A percentile compares a stretch with the other conserved stretches of the same genome.
Conservation (phyloP, 1,284 basidiomycete genomes). For the Ceratobasidium sp. region DNA sequence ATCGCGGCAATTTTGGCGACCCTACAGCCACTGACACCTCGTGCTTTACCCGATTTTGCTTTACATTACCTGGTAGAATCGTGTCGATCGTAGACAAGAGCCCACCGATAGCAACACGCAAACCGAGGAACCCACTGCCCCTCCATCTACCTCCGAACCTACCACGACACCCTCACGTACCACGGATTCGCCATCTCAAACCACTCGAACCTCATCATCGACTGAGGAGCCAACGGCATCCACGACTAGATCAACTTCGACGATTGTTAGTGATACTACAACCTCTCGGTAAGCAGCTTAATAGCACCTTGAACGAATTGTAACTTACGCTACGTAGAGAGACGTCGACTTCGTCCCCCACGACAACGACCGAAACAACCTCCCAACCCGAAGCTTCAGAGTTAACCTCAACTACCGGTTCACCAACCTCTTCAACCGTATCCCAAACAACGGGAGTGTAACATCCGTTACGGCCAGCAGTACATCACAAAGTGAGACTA, state of each 20-base stretch:
- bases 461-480: slow-evolving; percentile 2
- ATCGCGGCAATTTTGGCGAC: background rate
- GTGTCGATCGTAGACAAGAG: background rate
- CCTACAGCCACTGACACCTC: background rate
- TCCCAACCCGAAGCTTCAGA: background rate
- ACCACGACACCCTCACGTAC: slow-evolving; percentile 1
- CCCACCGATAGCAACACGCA: background rate
- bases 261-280: background rate
- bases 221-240: background rate
- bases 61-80: background rate
- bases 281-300: background rate
- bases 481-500: slow-evolving; percentile 22
- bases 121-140: background rate
- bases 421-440: slow-evolving; percentile 1
- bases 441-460: slow-evolving; percentile 8
- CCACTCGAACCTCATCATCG: background rate
- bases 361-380: background rate
- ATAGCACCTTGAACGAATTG: background rate
- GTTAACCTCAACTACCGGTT: background rate
- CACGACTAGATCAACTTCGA: background rate
- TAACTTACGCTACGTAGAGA: background rate
- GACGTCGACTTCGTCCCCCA: slow-evolving; percentile 2
- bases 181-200: background rate
- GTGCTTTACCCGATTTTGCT: background rate
- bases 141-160: background rate